phyloP scores from a whole-genome alignment of 2,329 filamentous ascomycete genomes.

The Botrytis fragariae region DNA sequence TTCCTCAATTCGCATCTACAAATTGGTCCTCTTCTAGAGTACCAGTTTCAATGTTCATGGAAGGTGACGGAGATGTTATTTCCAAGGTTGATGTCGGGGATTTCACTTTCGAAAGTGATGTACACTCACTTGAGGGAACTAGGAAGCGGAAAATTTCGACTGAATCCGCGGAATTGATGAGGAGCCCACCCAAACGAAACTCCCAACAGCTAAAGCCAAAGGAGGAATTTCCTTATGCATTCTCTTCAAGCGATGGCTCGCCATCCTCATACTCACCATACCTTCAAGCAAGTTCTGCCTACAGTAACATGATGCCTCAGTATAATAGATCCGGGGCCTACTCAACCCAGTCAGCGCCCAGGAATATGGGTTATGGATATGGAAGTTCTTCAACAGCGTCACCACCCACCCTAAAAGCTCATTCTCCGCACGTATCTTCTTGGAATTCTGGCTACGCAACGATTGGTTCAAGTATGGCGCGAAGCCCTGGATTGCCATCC shows the following conservation, averaged over 20 bases:
- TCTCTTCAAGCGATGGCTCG: slow-evolving; percentile 47
- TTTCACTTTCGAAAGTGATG: slow-evolving; percentile 55
- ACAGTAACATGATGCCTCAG: slow-evolving; percentile 40
- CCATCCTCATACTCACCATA: slow-evolving; percentile 49
- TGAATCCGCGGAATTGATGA: slow-evolving; percentile 46
- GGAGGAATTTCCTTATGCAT: slow-evolving; percentile 53
- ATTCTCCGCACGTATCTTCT: slow-evolving; percentile 46
- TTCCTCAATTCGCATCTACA: slow-evolving; percentile 62
- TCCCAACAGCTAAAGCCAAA: slow-evolving; percentile 48
- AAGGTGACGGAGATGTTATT: slow-evolving; percentile 52
- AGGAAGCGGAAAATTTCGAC: slow-evolving; percentile 57
- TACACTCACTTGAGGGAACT: slow-evolving; percentile 42
- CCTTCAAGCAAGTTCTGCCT: slow-evolving; percentile 48
- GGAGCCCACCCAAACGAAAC: slow-evolving; percentile 48
- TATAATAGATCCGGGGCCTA: slow-evolving; percentile 39
- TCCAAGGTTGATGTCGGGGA: slow-evolving; percentile 55
- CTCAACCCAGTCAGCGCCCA: slow-evolving; percentile 40
- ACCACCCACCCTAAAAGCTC: slow-evolving; percentile 45
- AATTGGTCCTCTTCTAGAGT: slow-evolving; percentile 55
- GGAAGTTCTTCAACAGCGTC: slow-evolving; percentile 43
- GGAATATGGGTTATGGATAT: slow-evolving; percentile 44
- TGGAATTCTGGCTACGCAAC: slow-evolving; percentile 50
- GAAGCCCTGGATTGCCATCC: slow-evolving; percentile 44
- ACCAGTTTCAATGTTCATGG: slow-evolving; percentile 58
- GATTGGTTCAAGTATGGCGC: slow-evolving; percentile 43